Evolutionary conservation across 345 rosid genomes (phyloP).

Genomic region (Dipteronia dyeriana): DNA sequence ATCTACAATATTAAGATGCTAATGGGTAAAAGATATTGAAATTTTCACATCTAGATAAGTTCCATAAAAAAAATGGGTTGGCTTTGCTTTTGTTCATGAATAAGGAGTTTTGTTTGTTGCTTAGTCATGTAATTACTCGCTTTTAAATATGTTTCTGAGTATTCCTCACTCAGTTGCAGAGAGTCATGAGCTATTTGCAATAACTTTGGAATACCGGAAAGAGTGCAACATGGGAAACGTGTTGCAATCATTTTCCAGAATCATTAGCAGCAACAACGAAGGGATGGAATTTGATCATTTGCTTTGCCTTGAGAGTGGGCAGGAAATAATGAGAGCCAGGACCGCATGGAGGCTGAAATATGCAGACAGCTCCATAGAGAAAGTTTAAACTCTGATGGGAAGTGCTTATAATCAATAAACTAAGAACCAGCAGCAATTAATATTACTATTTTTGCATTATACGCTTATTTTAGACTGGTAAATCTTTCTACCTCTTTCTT

Average conservation of each 20-base stretch:
- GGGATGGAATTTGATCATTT: slow-evolving; percentile 29
- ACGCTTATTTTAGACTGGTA: not conserved
- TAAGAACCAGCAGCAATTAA: not conserved
- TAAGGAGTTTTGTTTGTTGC: not conserved
- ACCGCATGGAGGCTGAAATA: slow-evolving; percentile 27
- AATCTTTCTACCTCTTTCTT: not conserved
- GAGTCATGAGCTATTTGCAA: slow-evolving; percentile 20
- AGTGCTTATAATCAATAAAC: not conserved
- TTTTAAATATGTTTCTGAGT: too few relatives aligned
- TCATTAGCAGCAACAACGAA: not conserved
- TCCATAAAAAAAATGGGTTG: too few relatives aligned
- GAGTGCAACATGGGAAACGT: slow-evolving; percentile 26
- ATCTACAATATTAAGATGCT: not conserved
- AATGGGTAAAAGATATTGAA: not conserved
- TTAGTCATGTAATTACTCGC: not conserved
- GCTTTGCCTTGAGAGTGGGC: slow-evolving; percentile 24
- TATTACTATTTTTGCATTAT: not conserved
- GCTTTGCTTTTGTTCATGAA: not conserved
- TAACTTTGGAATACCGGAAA: slow-evolving; percentile 26
- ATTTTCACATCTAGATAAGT: not conserved
- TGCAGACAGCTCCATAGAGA: not conserved
- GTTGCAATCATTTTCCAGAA: slow-evolving; percentile 26
- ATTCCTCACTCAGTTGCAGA: slow-evolving; percentile 22
- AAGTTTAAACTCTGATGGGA: not conserved
- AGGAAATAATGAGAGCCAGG: slow-evolving; percentile 21